Base-by-base conservation (phyloP, 1,284 basidiomycete species). In the Pseudozyma sp. region DNA sequence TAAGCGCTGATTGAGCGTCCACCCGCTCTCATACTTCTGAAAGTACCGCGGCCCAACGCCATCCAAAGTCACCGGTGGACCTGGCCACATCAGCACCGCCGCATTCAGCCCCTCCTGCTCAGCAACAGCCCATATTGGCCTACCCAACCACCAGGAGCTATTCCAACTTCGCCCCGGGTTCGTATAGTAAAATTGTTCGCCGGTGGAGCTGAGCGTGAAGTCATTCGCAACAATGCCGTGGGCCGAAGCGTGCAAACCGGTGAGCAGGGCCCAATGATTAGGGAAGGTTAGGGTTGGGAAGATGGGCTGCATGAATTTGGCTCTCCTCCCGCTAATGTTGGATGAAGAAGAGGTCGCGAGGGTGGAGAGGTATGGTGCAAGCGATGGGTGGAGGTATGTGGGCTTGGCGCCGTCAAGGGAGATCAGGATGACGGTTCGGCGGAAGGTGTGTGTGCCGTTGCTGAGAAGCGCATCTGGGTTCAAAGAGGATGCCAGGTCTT, bases 211-310 rank as follows among this genome's bases (percentile, higher is more conserved):
- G 25, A 53, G 36, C 18, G 61, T 94, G 82, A 97, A 97, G 79
- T 93, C 92, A 82, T 97, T 97, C 13, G 90, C 94, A 12, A 97
- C 89, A 56, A 97, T 95, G 6, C 94, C 95, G 81, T 94, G 90
- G 0, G 77, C 71, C 3, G 68, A 69, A 19, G 80, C 78, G 51
- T 76, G 61, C 5, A 83, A 65, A 6, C 81, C 81, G 89, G 93
- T 70, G 64, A 85, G 59, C n/a, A 85, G 58, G 0, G 78, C 61
- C 79, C 80, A 85, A 67, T 85, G 83, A 54, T 86, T 86, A 0
- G 85, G 95, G 80, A 97, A 97, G 0, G 95, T 96, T 70, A 95
- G 85, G 0, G 93, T 92, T 2, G 95, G 95, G 78, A 95, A 96
- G 16, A 94, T 86, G 19, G 94, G 92, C 62, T 89, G 88, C 90